Evolutionary conservation across 177 flowering plant species (phyloP).

Genomic region (Tripterygium wilfordii): DNA sequence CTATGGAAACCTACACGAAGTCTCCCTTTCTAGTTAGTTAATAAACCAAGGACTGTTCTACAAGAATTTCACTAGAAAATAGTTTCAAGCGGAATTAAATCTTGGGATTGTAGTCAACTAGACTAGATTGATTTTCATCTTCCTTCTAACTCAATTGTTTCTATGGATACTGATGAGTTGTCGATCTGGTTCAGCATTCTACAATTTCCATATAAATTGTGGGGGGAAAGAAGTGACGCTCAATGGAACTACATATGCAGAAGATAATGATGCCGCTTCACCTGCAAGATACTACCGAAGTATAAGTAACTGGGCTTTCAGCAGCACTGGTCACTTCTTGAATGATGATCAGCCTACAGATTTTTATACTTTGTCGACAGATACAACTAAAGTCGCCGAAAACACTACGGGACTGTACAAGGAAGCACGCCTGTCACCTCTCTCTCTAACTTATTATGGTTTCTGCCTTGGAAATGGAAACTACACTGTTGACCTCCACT

Average conservation of each 20-base stretch:
- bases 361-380: slow-evolving; percentile 5
- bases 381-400: slow-evolving; percentile 6
- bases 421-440: slow-evolving; percentile 34
- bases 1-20: too few species aligned
- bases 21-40: slow-evolving; percentile 10
- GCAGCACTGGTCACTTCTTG: slow-evolving; percentile 37
- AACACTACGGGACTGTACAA: slow-evolving; percentile 17
- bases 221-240: slow-evolving; percentile 22
- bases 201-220: slow-evolving; percentile 28
- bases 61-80: too few species aligned
- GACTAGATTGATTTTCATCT: too few species aligned
- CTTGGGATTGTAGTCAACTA: too few species aligned
- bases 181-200: slow-evolving; percentile 17
- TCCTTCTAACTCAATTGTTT: too few species aligned
- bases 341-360: neutral
- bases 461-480: slow-evolving; percentile 34
- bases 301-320: slow-evolving; percentile 26
- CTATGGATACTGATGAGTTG: neutral
- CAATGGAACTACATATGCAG: slow-evolving; percentile 10
- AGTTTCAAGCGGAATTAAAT: too few species aligned
- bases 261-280: slow-evolving; percentile 7
- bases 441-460: slow-evolving; percentile 36
- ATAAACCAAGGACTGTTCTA: too few species aligned
- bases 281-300: slow-evolving; percentile 14
- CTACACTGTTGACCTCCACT: slow-evolving; percentile 38